Evolutionary conservation across 2,329 filamentous ascomycete species (phyloP), one percentile per base, ranked within the genome.

Genomic region (Colletotrichum horii): DNA sequence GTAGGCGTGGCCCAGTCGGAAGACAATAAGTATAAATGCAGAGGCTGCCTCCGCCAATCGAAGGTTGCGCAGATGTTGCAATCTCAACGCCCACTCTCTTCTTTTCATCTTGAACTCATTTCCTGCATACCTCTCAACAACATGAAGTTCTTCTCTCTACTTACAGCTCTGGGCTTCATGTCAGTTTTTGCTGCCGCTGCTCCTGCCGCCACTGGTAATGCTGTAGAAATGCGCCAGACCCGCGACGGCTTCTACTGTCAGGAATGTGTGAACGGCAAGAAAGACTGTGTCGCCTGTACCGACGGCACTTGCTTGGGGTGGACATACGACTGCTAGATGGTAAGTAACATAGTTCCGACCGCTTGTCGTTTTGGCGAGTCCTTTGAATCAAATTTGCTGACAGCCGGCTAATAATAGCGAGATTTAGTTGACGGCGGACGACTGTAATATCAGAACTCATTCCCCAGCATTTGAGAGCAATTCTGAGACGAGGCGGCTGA

Each of bases 51-150:
- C 43, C 43, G 1, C 43, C 1, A 52, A 52, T 52, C 43, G 43
- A 1, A 2, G n/a, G 43, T 14, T 22, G 43, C 43, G 43, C n/a
- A 22, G 43, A 52, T 52, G 43, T 52, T 22, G n/a, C 43, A 52
- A 52, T 52, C 2, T 14, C n/a, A 22, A 52, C 2, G 1, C 6
- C n/a, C n/a, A 52, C 19, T 52, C 11, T 52, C n/a, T 52, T 52
- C 2, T 22, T 3, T 52, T 2, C 1, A 22, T 22, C n/a, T 1
- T n/a, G 14, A 52, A 52, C 6, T 0, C 43, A 22, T 0, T 22
- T 24, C n/a, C 43, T 2, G 1, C 43, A 22, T 52, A 52, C 43
- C 0, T 6, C 43, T 52, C 43, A 52, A 1, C 12, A 52, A 52
- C n/a, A 52, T 52, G 43, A 52, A 52, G 43, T 14, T 52, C n/a